Evolutionary conservation across 768 basidiomycete species (phyloP).

Genomic region (Boletales sp.): DNA sequence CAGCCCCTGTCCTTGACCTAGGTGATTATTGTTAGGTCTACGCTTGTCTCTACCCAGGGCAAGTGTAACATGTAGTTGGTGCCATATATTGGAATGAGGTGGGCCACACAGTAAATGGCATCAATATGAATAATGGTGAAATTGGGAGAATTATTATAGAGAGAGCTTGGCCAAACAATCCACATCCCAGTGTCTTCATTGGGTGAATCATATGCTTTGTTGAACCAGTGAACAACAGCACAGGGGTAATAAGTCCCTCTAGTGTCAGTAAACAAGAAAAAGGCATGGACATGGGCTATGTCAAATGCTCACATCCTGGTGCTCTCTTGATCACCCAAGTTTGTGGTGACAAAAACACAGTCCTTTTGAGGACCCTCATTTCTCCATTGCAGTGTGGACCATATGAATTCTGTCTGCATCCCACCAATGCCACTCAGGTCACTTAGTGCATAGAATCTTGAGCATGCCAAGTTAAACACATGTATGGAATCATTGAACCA

Average conservation of each 20-base stretch:
- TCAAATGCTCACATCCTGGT: slow-evolving; percentile 14
- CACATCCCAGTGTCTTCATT: slow-evolving; percentile 28
- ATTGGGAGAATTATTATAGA: not conserved
- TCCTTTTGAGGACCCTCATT: slow-evolving; percentile 8
- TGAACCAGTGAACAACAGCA: slow-evolving; percentile 21
- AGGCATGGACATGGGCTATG: slow-evolving; percentile 13
- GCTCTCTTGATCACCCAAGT: not conserved
- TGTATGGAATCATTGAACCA: not conserved
- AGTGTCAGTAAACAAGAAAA: slow-evolving; percentile 21
- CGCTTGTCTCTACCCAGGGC: no score
- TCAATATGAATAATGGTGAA: slow-evolving; percentile 24
- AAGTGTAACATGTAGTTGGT: no score
- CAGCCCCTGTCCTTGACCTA: no score
- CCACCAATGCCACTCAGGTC: slow-evolving; percentile 23
- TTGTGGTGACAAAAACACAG: slow-evolving; percentile 20
- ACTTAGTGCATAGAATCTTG: slow-evolving; percentile 1
- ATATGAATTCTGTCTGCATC: slow-evolving; percentile 25
- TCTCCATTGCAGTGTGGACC: slow-evolving; percentile 16
- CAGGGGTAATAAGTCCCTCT: slow-evolving; percentile 9
- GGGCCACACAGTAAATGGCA: slow-evolving; percentile 27
- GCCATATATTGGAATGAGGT: slow-evolving; percentile 24
- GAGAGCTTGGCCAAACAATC: slow-evolving; percentile 15
- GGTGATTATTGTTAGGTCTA: no score
- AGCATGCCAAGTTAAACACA: not conserved
- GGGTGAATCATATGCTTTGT: slow-evolving; percentile 11